Evolutionary conservation across 164 flowering plant genomes (phyloP).

Genomic region (Vitis rotundifolia): DNA sequence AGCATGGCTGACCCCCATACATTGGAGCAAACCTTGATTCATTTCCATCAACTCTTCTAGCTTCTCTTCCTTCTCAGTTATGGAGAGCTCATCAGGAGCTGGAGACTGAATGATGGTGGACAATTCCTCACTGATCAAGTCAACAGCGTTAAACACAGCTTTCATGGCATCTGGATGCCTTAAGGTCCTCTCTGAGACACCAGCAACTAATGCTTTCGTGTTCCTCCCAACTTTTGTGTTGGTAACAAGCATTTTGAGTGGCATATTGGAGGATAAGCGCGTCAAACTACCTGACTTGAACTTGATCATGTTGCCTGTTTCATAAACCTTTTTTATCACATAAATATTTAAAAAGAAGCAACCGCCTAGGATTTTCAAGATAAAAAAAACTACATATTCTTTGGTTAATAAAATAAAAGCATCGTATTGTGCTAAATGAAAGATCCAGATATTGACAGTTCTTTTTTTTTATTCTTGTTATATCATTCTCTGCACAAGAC

Average conservation of each 20-base stretch:
- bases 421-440: no score
- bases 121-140: constrained; percentile 84
- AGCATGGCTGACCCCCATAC: constrained; percentile 96
- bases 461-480: no score
- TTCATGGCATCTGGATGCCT: constrained; percentile 83
- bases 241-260: constrained; percentile 86
- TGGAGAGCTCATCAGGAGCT: constrained; percentile 55
- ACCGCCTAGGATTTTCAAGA: background rate
- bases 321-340: constrained; percentile 9
- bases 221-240: constrained; percentile 95
- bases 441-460: no score
- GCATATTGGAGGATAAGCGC: constrained; percentile 59
- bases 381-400: background rate
- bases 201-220: constrained; percentile 93
- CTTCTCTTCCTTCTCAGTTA: constrained; percentile 75
- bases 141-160: constrained; percentile 80
- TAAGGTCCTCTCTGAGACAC: constrained; percentile 77
- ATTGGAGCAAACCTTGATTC: constrained; percentile 96
- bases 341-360: background rate
- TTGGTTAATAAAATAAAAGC: background rate
- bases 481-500: no score
- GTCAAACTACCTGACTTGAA: constrained; percentile 72
- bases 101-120: constrained; percentile 65
- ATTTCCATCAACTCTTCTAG: constrained; percentile 89
- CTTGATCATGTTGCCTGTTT: constrained; percentile 88